Evolutionary conservation across 2,329 filamentous ascomycete species (phyloP).

Genomic region (Colletotrichum caudatum): DNA sequence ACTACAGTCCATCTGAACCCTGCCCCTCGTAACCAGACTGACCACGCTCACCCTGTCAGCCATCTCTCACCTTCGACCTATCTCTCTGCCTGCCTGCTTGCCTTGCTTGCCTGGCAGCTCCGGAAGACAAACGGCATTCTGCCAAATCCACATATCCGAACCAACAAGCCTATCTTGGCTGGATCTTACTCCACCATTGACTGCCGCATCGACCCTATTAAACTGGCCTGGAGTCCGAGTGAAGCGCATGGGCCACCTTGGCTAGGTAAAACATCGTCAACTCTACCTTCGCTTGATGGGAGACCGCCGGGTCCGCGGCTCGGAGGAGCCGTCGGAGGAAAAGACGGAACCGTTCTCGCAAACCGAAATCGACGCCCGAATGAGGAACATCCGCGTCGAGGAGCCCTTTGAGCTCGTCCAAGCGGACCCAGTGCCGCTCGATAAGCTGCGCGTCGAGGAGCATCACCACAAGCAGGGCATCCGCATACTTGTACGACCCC

Average conservation of each 20-base stretch:
- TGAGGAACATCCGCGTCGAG: constrained; percentile 60
- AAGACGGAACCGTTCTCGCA: constrained; percentile 70
- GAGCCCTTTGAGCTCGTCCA: constrained; percentile 54
- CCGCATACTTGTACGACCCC: constrained; percentile 67
- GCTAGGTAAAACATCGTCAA: constrained; percentile 40
- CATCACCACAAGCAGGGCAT: constrained; percentile 67
- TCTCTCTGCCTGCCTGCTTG: constrained; percentile 4
- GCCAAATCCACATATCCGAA: not conserved
- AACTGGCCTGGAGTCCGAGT: constrained; percentile 5
- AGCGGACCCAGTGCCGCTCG: constrained; percentile 63
- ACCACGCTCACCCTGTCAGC: constrained; percentile 22
- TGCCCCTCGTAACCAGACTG: constrained; percentile 16
- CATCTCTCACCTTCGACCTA: not conserved
- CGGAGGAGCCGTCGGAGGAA: constrained; percentile 59
- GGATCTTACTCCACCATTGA: constrained; percentile 3
- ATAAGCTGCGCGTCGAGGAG: constrained; percentile 64
- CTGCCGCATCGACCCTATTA: constrained; percentile 12
- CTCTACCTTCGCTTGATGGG: constrained; percentile 54
- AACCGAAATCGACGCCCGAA: constrained; percentile 65
- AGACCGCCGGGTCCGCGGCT: constrained; percentile 56
- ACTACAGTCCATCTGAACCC: constrained; percentile 2
- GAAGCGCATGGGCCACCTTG: constrained; percentile 43
- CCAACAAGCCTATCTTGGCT: constrained; percentile 16
- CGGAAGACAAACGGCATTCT: constrained; percentile 25
- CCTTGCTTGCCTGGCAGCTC: constrained; percentile 22